phyloP scores from a whole-genome alignment of 805 yeast genomes.

The Sugiyamaella lignohabitans region DNA sequence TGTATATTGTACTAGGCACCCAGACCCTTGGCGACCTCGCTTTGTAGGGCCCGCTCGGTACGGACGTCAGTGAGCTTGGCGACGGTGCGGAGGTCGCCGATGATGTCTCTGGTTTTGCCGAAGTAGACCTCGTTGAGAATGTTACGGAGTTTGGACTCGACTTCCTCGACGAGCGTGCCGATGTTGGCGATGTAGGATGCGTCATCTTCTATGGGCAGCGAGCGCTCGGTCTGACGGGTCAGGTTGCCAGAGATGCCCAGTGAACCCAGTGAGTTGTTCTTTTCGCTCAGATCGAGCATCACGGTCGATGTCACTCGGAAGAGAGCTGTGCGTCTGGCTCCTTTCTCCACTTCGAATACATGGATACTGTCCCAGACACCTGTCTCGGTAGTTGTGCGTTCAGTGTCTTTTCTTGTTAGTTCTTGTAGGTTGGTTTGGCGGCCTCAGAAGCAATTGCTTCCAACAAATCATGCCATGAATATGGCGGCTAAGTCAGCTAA shows the following conservation, averaged over 20 bases:
- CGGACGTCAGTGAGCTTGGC: conserved; percentile 32
- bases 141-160: conserved; percentile 81
- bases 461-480: too few relatives aligned
- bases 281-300: conserved; percentile 59
- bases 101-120: conserved; percentile 86
- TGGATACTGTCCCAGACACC: conserved; percentile 92
- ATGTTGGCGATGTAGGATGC: conserved; percentile 76
- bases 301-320: conserved; percentile 85
- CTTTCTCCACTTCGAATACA: conserved; percentile 65
- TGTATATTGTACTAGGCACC: conserved; percentile 5
- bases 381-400: conserved; percentile 15
- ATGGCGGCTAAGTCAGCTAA: too few relatives aligned
- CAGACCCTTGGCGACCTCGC: conserved; percentile 37
- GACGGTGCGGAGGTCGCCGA: conserved; percentile 57
- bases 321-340: conserved; percentile 34
- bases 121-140: conserved; percentile 89
- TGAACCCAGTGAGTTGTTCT: conserved; percentile 32
- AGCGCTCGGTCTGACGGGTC: conserved; percentile 69
- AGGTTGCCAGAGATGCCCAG: conserved; percentile 69
- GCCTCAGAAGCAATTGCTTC: too few relatives aligned
- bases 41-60: conserved; percentile 37
- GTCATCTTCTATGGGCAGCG: conserved; percentile 40
- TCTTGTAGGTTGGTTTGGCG: too few relatives aligned
- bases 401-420: too few relatives aligned
- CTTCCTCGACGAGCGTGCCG: conserved; percentile 80